Evolutionary conservation across 2,329 filamentous ascomycete species (phyloP), one percentile per base, ranked within the genome.

Genomic region (Phialocephala subalpina): DNA sequence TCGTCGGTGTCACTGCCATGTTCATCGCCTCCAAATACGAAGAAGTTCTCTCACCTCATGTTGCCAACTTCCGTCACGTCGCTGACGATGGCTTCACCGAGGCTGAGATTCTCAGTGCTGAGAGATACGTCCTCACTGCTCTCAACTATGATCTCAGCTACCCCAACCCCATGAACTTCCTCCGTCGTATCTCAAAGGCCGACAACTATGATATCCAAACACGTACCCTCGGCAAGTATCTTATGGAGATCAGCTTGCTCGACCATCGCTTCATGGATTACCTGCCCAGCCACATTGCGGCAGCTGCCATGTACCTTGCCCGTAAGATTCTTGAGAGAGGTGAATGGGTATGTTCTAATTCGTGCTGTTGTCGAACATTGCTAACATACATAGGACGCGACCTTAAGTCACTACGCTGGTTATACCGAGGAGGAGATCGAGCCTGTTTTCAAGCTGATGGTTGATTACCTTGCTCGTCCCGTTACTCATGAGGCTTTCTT

Each of bases 1-100:
- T 99, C 9, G 96, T 99, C 65, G 96, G 96, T 76, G 94, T 98
- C 75, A 97, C 96, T 27, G 96, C 95, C 79, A 98, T 99, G 96
- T 98, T 98, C 83, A 97, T 98, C 76, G 96, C 96, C 14, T 97
- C 95, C 76, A 99, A 99, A 83, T 99, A 98, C 78, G 95, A 99
- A 81, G 96, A 99, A 79, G 94, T 99, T 58, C 87, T 99, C 59
- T 98, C 96, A 12, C 96, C 96, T 55, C 95, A 98, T 73, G 94
- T 99, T 45, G 91, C 92, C 78, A 97, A 97, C 85, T 99, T 99
- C 85, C 92, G 92, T 74, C 93, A 97, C 75, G 94, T 99, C 73
- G 94, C 96, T 76, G 96, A 99, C 76, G 94, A 98, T 79, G 96
- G 95, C 64, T 99, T 98, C 81, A 92, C 90, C 4, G 95, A 97